Base-by-base conservation (phyloP, 257 asterid genomes). In the Nicotiana benthamiana region DNA sequence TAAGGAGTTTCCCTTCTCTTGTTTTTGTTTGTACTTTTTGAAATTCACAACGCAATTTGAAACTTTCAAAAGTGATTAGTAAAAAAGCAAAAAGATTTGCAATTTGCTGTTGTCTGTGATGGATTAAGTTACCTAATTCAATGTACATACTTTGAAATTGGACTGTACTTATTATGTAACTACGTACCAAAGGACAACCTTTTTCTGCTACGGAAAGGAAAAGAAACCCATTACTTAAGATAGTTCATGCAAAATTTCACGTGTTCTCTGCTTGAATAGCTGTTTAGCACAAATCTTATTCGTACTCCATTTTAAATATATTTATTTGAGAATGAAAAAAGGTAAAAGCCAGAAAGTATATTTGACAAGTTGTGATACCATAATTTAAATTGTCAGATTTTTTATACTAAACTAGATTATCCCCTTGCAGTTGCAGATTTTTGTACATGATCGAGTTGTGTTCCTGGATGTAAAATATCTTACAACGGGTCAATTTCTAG, bases 11-110 rank as follows among this genome's bases (percentile, higher is more conserved):
- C 78, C 24, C 60, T 43, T 46, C 16, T 46, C 60, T 3, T 48
- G 20, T 43, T 15, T 11, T 79, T 79, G 34, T 66, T 56, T 79
- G 20, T 15, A 32, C 76, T 62, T 79, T 79, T 63, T 79, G 75
- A 46, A 62, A 28, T 62, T 62, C 72, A n/a, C 26, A 8, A 17
- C 57, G 56, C 27, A 51, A 62, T 79, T 62, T 20, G n/a, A 46
- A 72, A 16, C 78, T 48, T 48, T 74, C 15, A 36, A 72, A 72
- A 74, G 40, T 48, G 61, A 74, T 74, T 72, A 24, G 61, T 24
- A 16, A 72, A 48, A 72, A 74, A 4, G 43, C 16, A 74, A 48
- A 74, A 27, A 1, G 54, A 40, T 57, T 60, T 13, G 75, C 61
- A 48, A 74, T 18, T 15, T 36, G 40, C 1, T 0, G 1, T 24